Evolutionary conservation across 495 filamentous ascomycete species (phyloP), one percentile per base, ranked within the genome.

Genomic region (Rostrohypoxylon terebratum): DNA sequence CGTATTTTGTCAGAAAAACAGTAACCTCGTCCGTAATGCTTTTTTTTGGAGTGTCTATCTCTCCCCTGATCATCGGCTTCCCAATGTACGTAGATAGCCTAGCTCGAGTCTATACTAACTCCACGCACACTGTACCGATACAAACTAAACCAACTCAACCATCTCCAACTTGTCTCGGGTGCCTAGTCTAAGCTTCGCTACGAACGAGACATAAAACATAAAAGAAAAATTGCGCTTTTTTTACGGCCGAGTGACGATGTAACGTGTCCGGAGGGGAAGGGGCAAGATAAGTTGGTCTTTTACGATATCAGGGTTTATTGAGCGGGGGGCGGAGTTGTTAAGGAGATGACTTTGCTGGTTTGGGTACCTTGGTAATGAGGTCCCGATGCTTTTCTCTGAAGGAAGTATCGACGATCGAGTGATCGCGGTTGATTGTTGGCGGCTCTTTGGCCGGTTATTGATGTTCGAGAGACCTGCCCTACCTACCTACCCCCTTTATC

Each of bases 261-360:
- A 25, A 13, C 21, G 21, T 42, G 4, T 4, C 38, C n/a, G n/a
- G n/a, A n/a, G n/a, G 38, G 38, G 28, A 53, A 21, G 25, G 4
- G 13, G 21, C 1, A 11, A 53, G 20, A 4, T 0, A 53, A 11
- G 25, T 53, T 21, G 25, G 48, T 28, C 28, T 2, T 31, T 10
- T 53, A 53, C 48, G 48, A 53, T 53, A 53, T 53, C 21, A 53
- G 21, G 48, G 18, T 28, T 45, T n/a, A 45, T n/a, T 8, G 42
- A 20, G 18, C 18, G 42, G 42, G 7, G n/a, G n/a, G 42, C n/a
- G 42, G n/a, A 18, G 42, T 45, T 45, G 38, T 45, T 45, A 14
- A 13, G 38, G 1, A 0, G 38, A 4, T n/a, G 38, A 13, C 34
- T 42, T 11, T 11, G 13, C 11, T 42, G 10, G 10, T 42, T 42